Conservation (phyloP, 2,329 filamentous ascomycete species). For the Paecilomyces variotii region DNA sequence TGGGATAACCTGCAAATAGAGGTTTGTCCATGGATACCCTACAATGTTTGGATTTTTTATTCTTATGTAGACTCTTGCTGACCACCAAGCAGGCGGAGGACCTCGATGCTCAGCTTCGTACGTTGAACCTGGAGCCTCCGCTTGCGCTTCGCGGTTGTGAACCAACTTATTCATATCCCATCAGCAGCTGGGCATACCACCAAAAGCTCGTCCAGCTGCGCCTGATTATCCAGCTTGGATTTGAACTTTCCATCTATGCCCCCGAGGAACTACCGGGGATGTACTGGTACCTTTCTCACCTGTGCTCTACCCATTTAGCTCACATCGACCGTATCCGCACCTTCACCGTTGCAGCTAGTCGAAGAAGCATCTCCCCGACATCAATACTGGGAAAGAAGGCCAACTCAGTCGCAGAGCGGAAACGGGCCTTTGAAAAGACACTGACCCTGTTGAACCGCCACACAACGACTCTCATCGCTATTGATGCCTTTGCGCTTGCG, state of each 20-base stretch:
- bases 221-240: constrained; percentile 81
- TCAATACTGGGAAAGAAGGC: constrained; percentile 8
- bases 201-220: constrained; percentile 87
- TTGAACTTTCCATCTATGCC: constrained; percentile 86
- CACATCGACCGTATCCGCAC: constrained; percentile 67
- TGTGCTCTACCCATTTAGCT: constrained; percentile 59
- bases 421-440: constrained; percentile 28
- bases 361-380: constrained; percentile 14
- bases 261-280: constrained; percentile 75
- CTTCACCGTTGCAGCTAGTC: constrained; percentile 44
- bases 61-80: neutral
- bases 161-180: constrained; percentile 57
- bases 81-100: constrained; percentile 49
- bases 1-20: constrained; percentile 81
- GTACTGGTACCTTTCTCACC: constrained; percentile 81
- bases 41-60: neutral
- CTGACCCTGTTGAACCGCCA: constrained; percentile 51
- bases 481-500: constrained; percentile 45
- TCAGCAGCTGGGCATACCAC: constrained; percentile 83
- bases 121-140: constrained; percentile 53
- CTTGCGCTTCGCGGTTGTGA: constrained; percentile 47
- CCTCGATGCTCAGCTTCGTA: constrained; percentile 60
- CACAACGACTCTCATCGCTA: constrained; percentile 58
- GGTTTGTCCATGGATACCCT: constrained; percentile 32
- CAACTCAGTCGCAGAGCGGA: constrained; percentile 14